phyloP scores from a whole-genome alignment of 2,329 filamentous ascomycete genomes.

The Dothistroma septosporum region DNA sequence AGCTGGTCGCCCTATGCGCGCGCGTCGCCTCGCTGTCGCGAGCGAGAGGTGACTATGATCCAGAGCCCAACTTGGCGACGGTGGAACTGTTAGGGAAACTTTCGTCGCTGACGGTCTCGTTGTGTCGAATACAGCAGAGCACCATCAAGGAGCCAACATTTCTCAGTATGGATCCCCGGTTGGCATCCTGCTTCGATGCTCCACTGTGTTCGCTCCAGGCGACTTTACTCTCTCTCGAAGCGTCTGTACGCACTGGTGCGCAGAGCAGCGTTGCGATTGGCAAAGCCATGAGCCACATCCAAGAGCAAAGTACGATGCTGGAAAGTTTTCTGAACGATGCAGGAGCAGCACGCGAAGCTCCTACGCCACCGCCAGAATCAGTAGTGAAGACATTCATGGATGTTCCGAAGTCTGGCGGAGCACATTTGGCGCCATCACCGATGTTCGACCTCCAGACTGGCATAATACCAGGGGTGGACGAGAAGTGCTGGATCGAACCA shows the following conservation, averaged over 20 bases:
- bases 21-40: slow-evolving; percentile 14
- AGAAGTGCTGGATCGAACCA: slow-evolving; percentile 28
- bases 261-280: background rate
- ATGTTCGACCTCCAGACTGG: slow-evolving; percentile 16
- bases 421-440: background rate
- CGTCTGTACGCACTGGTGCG: background rate
- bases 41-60: background rate
- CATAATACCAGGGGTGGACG: slow-evolving; percentile 23
- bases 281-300: slow-evolving; percentile 17
- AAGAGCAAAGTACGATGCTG: slow-evolving; percentile 21
- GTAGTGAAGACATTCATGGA: background rate
- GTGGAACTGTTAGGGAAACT: slow-evolving; percentile 19
- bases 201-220: slow-evolving; percentile 9
- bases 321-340: slow-evolving; percentile 18
- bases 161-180: background rate
- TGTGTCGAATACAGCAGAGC: slow-evolving; percentile 25
- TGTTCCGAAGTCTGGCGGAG: background rate
- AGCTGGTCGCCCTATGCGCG: slow-evolving; percentile 14
- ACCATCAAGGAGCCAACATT: background rate
- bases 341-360: slow-evolving; percentile 5
- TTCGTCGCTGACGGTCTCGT: slow-evolving; percentile 16
- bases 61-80: background rate
- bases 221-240: slow-evolving; percentile 5
- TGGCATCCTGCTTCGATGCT: slow-evolving; percentile 14
- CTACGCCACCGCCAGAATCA: slow-evolving; percentile 19